Evolutionary conservation across 192 early-diverging fungal genomes (phyloP), one percentile per base, ranked within the genome.

Genomic region (Rhizophagus sp.): DNA sequence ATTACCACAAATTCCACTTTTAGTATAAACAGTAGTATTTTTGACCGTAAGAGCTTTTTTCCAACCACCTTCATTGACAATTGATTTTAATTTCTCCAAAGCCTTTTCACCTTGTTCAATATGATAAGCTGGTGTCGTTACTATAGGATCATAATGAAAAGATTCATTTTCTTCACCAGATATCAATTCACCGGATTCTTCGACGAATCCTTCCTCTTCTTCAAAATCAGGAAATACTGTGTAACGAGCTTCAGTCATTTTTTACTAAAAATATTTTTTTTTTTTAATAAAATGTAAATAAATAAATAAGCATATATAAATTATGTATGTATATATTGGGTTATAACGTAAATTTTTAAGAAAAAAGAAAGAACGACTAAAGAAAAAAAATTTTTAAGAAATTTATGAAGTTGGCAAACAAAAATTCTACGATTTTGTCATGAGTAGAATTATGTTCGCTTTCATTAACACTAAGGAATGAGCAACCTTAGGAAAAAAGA

Each of bases 41-140:
- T 90, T 90, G 71, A 88, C 84, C 12, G 86, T 88, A 41, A 87
- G 62, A 34, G 86, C 85, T 65, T 86, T 87, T 80, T 89, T 89
- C 89, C 89, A 90, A 15, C 83, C 87, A 11, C 62, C 36, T 27
- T 84, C 76, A 70, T 84, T 77, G 6, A 83, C 80, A 19, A 88
- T 79, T 2, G 76, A 81, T 62, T 90, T 90, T 10, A 90, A 79
- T 0, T 83, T 84, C 27, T 81, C 12, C 24, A 90, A 79, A 0
- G 89, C 88, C 64, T 83, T 82, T 25, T 88, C 83, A 1, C 88
- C 85, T 67, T 89, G 88, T 12, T 88, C 81, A 27, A 88, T 82
- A 73, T 90, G 85, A 64, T 73, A 73, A 0, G 10, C 7, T 41
- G 36, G 12, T 49, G 71, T 47, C 10, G 12, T 73, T 36, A 13